A percentile compares a stretch with the other conserved stretches of the same genome.
phyloP scores from a whole-genome alignment of 2,329 filamentous ascomycete genomes.

The Fusarium musae region DNA sequence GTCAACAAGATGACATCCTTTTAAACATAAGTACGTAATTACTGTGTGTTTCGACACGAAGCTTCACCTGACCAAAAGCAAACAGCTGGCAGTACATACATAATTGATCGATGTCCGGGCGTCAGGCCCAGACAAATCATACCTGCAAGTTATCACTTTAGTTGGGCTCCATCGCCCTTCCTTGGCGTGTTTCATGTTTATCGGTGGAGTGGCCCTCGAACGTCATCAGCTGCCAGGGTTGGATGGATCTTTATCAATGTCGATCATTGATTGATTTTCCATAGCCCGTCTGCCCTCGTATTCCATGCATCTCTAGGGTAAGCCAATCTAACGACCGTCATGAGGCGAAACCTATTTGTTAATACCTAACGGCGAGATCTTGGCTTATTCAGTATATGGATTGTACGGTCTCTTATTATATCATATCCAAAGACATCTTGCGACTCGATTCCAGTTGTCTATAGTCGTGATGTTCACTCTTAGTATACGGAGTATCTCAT shows the following conservation, averaged over 20 bases:
- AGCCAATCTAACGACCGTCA: too few species aligned
- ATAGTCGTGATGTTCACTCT: neutral
- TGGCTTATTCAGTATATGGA: neutral
- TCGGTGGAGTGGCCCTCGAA: conserved; percentile 12
- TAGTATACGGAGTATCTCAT: neutral
- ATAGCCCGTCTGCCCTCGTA: neutral
- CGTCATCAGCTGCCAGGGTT: conserved; percentile 22
- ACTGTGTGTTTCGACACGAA: neutral
- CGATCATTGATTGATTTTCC: conserved; percentile 17
- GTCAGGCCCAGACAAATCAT: neutral
- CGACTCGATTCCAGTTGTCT: too few species aligned
- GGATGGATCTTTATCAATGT: conserved; percentile 17
- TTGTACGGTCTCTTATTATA: neutral
- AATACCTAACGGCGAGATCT: neutral
- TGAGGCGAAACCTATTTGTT: neutral
- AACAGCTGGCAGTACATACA: neutral
- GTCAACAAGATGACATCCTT: neutral
- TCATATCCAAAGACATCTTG: neutral
- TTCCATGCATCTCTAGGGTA: conserved; percentile 18
- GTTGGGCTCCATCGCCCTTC: neutral
- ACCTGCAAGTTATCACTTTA: neutral
- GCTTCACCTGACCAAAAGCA: neutral
- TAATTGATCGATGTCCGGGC: neutral
- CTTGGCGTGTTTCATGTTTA: conserved; percentile 39
- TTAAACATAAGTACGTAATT: neutral